Evolutionary conservation across 768 basidiomycete genomes (phyloP).

Genomic region (Boletus bicolor): DNA sequence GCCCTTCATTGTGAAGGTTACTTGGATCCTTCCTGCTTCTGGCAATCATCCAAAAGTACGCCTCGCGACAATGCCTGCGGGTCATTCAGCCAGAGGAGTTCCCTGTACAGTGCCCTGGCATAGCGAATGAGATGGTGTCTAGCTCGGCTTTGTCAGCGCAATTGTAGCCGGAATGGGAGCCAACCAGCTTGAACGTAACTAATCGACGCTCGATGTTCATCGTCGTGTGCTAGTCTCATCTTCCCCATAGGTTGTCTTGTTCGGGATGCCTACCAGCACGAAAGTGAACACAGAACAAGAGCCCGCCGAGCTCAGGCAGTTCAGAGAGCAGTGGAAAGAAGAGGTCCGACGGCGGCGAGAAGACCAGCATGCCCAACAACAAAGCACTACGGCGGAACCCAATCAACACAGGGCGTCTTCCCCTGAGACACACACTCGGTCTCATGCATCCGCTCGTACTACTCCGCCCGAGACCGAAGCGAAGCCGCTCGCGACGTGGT

Average conservation of each 20-base stretch:
- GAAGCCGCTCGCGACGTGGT: slow-evolving; percentile 4
- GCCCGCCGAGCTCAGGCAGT: slow-evolving; percentile 59
- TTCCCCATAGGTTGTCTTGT: not conserved
- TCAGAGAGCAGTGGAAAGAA: slow-evolving; percentile 71
- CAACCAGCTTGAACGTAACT: not conserved
- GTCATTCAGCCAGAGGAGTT: too few species aligned
- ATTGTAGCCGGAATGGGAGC: not conserved
- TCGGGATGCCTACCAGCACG: not conserved
- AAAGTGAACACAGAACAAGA: slow-evolving; percentile 36
- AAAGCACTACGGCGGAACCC: not conserved
- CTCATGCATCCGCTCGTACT: not conserved
- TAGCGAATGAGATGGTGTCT: too few species aligned
- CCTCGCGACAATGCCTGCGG: too few species aligned
- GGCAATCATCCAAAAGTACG: too few species aligned
- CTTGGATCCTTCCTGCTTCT: too few species aligned
- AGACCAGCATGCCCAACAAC: slow-evolving; percentile 13
- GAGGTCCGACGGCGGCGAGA: slow-evolving; percentile 47
- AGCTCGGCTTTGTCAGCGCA: slow-evolving; percentile 9
- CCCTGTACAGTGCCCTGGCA: too few species aligned
- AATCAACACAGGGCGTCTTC: not conserved
- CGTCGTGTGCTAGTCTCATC: not conserved
- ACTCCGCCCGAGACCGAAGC: slow-evolving; percentile 3
- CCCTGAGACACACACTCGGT: slow-evolving; percentile 7
- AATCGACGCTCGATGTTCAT: not conserved
- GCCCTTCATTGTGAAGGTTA: too few species aligned